phyloP scores from a whole-genome alignment of 2,329 filamentous ascomycete genomes.

The Talaromyces verruculosus region DNA sequence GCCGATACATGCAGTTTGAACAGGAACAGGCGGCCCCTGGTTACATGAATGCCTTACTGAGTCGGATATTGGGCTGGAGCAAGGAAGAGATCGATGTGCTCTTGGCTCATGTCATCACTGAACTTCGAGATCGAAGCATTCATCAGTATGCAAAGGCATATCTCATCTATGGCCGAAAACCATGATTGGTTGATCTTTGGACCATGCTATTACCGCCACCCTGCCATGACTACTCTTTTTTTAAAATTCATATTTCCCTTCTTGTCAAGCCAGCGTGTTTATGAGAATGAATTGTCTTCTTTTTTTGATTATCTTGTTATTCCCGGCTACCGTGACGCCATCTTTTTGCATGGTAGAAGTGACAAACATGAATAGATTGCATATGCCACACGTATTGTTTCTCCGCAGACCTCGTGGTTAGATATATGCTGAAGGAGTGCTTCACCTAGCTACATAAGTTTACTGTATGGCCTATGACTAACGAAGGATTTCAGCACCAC shows the following conservation, averaged over 20 bases:
- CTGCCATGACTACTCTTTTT: neutral
- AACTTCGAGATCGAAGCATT: constrained; percentile 38
- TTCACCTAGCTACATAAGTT: neutral
- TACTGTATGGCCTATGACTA: neutral
- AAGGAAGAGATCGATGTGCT: constrained; percentile 42
- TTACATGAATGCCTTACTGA: constrained; percentile 35
- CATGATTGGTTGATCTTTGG: constrained; percentile 10
- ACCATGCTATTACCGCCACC: neutral
- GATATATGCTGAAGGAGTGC: neutral
- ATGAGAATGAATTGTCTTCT: neutral
- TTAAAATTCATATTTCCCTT: neutral
- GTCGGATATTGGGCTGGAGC: constrained; percentile 38
- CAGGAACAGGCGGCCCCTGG: constrained; percentile 34
- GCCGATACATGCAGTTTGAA: constrained; percentile 33
- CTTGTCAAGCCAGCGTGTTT: neutral
- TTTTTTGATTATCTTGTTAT: neutral
- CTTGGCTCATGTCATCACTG: constrained; percentile 39
- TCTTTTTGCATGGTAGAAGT: neutral
- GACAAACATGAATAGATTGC: neutral
- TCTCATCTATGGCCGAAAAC: constrained; percentile 34
- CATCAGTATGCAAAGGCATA: constrained; percentile 40
- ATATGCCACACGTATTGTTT: neutral
- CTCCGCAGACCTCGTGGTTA: neutral
- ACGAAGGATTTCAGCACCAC: neutral
- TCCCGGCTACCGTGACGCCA: neutral